These are phyloP conservation scores for Colletotrichum somersetense DNA, from an alignment of 2,329 filamentous ascomycete species.

Conservation along the genomic window DNA sequence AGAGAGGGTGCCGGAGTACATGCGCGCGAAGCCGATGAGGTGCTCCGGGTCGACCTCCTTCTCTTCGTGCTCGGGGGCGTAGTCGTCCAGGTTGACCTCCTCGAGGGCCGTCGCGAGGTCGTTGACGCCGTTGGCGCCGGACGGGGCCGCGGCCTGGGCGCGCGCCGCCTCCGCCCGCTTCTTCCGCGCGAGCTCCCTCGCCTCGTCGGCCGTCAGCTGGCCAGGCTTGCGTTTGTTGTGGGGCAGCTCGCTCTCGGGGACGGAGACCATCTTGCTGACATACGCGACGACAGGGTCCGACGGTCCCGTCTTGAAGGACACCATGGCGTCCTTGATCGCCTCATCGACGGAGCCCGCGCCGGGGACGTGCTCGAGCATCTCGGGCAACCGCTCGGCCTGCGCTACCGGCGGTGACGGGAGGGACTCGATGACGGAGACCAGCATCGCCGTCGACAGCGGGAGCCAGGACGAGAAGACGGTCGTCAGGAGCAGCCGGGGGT, in stretches of 20 bases:
- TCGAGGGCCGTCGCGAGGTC: constrained; percentile 72
- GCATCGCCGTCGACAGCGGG: constrained; percentile 88
- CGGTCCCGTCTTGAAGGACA: constrained; percentile 77
- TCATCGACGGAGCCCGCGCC: constrained; percentile 78
- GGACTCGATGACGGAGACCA: constrained; percentile 95
- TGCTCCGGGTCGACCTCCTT: constrained; percentile 82
- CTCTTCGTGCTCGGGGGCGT: constrained; percentile 60
- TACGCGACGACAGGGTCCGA: constrained; percentile 90
- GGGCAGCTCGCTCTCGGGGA: constrained; percentile 91
- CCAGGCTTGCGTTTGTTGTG: constrained; percentile 82
- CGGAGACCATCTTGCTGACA: constrained; percentile 97
- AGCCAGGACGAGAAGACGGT: constrained; percentile 92
- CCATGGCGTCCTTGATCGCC: constrained; percentile 82
- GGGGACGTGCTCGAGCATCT: constrained; percentile 83
- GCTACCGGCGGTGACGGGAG: constrained; percentile 86
- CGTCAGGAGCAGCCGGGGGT: constrained; percentile 85
- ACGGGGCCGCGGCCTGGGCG: constrained; percentile 72
- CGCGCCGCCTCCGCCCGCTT: constrained; percentile 91
- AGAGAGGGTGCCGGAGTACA: constrained; percentile 90
- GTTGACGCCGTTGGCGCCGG: constrained; percentile 62
- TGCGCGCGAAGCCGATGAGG: constrained; percentile 91
- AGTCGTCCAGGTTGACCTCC: constrained; percentile 69
- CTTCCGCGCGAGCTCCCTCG: constrained; percentile 85
- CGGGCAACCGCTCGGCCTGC: constrained; percentile 83
- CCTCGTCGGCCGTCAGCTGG: constrained; percentile 88